Base-by-base conservation (phyloP, 352 stramenopile species). In the Halophytophthora polymorphica region DNA sequence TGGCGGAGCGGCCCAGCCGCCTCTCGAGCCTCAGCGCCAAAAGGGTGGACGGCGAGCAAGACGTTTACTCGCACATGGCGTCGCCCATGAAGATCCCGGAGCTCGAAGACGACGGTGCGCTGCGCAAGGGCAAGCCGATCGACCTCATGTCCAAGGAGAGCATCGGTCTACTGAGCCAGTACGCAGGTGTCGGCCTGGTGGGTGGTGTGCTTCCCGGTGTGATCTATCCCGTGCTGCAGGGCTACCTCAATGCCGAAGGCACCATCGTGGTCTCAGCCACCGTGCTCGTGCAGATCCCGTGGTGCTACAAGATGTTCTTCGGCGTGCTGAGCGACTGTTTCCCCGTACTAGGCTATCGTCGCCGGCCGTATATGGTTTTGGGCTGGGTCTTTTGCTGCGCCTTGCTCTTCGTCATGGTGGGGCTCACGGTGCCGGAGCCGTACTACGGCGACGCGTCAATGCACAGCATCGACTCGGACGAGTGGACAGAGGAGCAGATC, bases 271-370 rank as follows among this genome's bases (percentile, higher is more conserved):
- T 73, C 11, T 73, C 70, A 2, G 70, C 70, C 0, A 72, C 60
- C 6, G 55, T 77, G n/a, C 39, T 77, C 25, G 67, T 82, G 14
- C 65, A 73, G 44, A 61, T 82, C 4, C 69, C 68, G 6, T 82
- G 64, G 58, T 76, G 53, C 12, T 72, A 77, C 58, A 82, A 82
- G 48, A 68, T 70, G 36, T 61, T 82, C 34, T 78, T 82, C 44
- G 71, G 64, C 18, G 45, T 78, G 8, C 40, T 77, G 22, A 73
- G 66, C 38, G 71, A 82, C 52, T 76, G 64, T 29, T 61, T 78
- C 19, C 71, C 71, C 10, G 76, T 82, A 34, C 46, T 66, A 22
- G 65, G 68, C 14, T 71, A 70, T 21, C 64, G 71, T 29, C 61
- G 71, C 14, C 66, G 68, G 8, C 71, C 68, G 6, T 82, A 82